These are phyloP conservation scores for Skeletonema potamos DNA, from an alignment of 108 stramenopile genomes.

Conservation along the genomic window DNA sequence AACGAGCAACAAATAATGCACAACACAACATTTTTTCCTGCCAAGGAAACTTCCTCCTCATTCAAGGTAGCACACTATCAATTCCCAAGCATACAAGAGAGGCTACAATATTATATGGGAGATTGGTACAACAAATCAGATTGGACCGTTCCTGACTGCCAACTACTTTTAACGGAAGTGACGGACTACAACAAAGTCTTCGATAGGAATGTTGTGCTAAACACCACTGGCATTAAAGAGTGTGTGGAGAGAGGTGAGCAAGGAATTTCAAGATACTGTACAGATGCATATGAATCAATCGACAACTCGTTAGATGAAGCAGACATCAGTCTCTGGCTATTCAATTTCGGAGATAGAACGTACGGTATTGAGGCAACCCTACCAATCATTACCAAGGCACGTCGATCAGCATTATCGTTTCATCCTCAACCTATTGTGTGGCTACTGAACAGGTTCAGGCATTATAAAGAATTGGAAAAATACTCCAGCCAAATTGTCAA, in stretches of 20 bases:
- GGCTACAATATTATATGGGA: constrained; percentile 2
- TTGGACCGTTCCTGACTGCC: not conserved
- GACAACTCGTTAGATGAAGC: not conserved
- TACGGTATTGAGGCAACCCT: not conserved
- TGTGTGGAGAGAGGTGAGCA: not conserved
- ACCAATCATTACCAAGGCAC: not conserved
- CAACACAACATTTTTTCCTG: too few relatives aligned
- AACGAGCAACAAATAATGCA: too few relatives aligned
- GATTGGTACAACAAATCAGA: not conserved
- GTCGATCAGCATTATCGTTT: not conserved
- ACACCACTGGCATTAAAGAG: not conserved
- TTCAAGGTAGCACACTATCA: not conserved
- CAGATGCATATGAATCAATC: not conserved
- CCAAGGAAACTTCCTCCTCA: too few relatives aligned
- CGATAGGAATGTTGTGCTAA: not conserved
- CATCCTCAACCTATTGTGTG: constrained; percentile 2
- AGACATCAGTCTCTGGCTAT: not conserved
- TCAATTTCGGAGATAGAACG: not conserved
- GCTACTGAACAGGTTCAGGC: not conserved
- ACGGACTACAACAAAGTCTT: not conserved
- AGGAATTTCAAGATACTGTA: not conserved
- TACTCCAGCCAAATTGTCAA: not conserved
- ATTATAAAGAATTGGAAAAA: not conserved
- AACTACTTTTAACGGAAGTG: not conserved
- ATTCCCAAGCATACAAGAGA: constrained; percentile 3